Conservation (phyloP, 352 stramenopile genomes). For the Peronosclerospora sorghi region DNA sequence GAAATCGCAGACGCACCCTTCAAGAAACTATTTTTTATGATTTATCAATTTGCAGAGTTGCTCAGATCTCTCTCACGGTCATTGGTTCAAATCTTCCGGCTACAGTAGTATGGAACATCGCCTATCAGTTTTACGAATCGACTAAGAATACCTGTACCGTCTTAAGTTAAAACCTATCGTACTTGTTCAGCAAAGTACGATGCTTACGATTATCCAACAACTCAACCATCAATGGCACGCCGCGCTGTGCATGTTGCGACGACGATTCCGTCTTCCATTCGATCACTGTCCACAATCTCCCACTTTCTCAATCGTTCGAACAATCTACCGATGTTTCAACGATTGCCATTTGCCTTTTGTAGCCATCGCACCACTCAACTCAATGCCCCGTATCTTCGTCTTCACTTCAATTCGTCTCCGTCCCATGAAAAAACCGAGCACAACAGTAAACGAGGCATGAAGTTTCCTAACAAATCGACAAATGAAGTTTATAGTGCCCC, state of each 20-base stretch:
- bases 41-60: too few species aligned
- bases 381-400: neutral
- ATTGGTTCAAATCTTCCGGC: too few species aligned
- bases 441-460: neutral
- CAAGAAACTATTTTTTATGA: too few species aligned
- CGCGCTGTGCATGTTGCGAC: constrained; percentile 7
- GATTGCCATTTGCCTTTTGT: constrained; percentile 3
- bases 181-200: too few species aligned
- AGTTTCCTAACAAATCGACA: neutral
- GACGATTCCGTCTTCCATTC: constrained; percentile 1
- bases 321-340: constrained; percentile 6
- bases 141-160: too few species aligned
- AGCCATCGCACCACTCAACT: constrained; percentile 2
- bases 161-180: too few species aligned
- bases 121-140: too few species aligned
- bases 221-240: constrained; percentile 1
- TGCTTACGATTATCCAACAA: neutral
- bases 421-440: constrained; percentile 4
- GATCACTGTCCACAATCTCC: constrained; percentile 1
- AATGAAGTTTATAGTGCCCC: constrained; percentile 52
- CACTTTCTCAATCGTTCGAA: neutral
- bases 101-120: too few species aligned
- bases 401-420: constrained; percentile 11
- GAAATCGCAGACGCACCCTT: too few species aligned
- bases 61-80: too few species aligned